Evolutionary conservation across 1,284 basidiomycete species (phyloP), one percentile per base, ranked within the genome.

Genomic region (Boletus albobrunnescens): DNA sequence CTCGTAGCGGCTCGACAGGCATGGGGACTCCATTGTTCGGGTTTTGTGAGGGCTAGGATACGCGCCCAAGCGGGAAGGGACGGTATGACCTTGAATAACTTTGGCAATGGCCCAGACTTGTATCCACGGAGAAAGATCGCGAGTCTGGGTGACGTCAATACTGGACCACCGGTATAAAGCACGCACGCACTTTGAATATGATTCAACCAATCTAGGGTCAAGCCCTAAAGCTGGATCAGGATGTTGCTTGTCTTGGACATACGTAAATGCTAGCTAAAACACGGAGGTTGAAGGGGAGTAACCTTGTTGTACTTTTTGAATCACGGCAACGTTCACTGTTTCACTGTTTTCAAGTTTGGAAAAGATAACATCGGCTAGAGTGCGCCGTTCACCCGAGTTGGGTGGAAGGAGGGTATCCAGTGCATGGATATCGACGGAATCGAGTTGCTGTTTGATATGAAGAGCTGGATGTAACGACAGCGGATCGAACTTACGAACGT

Each of bases 1-100:
- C 87, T 84, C 16, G 95, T 97, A 14, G 95, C 95, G 9, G 93
- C 94, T 52, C 87, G 85, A 46, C 91, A 93, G 2, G 94, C 94
- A 68, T 98, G 94, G 0, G 96, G 91, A 0, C 92, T 92, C 96
- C 96, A 99, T 58, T 83, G 81, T 67, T 92, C 86, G 1, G 96
- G 96, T 52, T 81, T 77, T 16, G 96, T 99, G 43, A 99, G 79
- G 24, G 95, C 93, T 43, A 99, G 81, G 52, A 99, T 85, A 45
- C 93, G 88, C 8, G 94, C 94, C 96, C 96, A 99, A 54, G 91
- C 87, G 6, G 92, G 91, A 19, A 98, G 82, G 6, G 94, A 91
- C 3, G 96, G 96, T 26, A 99, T 88, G 50, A 99, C 92, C 75
- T 99, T 99, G 82, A 99, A 95, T 2, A 94, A 81, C 73, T 99